phyloP scores from a whole-genome alignment of 768 basidiomycete species.

The Trametes maxima region DNA sequence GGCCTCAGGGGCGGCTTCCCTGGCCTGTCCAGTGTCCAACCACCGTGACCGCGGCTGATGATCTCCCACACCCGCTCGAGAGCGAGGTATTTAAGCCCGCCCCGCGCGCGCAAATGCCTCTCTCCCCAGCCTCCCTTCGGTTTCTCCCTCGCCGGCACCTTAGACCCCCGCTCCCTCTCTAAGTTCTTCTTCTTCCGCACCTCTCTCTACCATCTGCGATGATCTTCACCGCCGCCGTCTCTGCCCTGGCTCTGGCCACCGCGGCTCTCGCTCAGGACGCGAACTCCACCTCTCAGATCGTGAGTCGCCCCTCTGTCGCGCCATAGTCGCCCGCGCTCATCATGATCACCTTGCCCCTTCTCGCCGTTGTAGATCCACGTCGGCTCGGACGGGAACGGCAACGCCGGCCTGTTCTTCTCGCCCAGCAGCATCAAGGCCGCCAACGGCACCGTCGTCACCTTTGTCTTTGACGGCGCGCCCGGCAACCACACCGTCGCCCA shows the following conservation, averaged over 20 bases:
- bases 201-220: conserved; percentile 17
- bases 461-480: conserved; percentile 51
- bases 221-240: conserved; percentile 18
- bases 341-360: not conserved
- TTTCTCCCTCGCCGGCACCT: not conserved
- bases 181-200: not conserved
- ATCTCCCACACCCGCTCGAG: conserved; percentile 13
- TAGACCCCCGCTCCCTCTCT: not conserved
- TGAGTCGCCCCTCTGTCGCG: not conserved
- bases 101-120: not conserved
- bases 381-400: conserved; percentile 32
- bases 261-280: conserved; percentile 26
- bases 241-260: conserved; percentile 23
- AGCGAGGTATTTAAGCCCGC: conserved; percentile 5
- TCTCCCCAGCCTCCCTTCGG: conserved; percentile 9
- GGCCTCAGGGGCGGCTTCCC: conserved; percentile 6
- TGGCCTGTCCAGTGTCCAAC: not conserved
- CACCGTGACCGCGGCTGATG: too few species aligned
- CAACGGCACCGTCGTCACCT: conserved; percentile 50
- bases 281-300: conserved; percentile 5
- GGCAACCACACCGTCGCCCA: conserved; percentile 60
- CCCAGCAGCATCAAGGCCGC: conserved; percentile 45
- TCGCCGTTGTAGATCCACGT: conserved; percentile 38
- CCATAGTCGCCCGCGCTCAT: not conserved
- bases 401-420: conserved; percentile 46